Evolutionary conservation across 164 flowering plant species (phyloP), one percentile per base, ranked within the genome.

Genomic region (Cinnamomum micranthum): DNA sequence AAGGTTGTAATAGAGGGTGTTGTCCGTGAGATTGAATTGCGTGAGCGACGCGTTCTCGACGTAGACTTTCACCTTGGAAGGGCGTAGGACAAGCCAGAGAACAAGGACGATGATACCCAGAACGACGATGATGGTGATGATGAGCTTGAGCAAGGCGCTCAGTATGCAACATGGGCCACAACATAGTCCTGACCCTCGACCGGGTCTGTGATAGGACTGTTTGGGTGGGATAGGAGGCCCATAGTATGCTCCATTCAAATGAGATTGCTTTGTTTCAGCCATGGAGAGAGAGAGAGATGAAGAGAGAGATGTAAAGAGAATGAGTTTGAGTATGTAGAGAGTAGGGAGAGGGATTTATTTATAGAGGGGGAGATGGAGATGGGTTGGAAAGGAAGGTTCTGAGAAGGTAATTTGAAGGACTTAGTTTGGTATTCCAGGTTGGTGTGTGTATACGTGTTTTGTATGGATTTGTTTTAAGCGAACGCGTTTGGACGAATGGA

Each of bases 151-250:
- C 17, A 79, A 15, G n/a, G 80, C 31, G 77, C 85, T 81, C 71
- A 80, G 72, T 9, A 70, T 81, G 74, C 81, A 75, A 63, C 83
- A 79, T 27, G 33, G 24, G 24, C 69, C 73, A 13, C 70, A 50
- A 68, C 41, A 70, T 25, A 79, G 69, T n/a, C 84, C 76, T 35
- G 77, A 35, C 62, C 82, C 68, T 4, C 76, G 74, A 52, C 83
- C 78, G 24, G 67, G 86, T 67, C 82, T 73, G 78, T 81, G 78
- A 77, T 79, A 81, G 68, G 80, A 50, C 14, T 69, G 55, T 50
- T 76, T 82, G 11, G 89, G 86, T 19, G 87, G 89, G 68, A 84
- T 73, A 3, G 87, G 50, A 0, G 87, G 87, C 41, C 86, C 87
- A 75, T 84, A 82, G 74, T 78, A 83, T 31, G 85, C 84, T 3